Conservation (phyloP, 495 filamentous ascomycete genomes). For the Trichoderma erinaceum region DNA sequence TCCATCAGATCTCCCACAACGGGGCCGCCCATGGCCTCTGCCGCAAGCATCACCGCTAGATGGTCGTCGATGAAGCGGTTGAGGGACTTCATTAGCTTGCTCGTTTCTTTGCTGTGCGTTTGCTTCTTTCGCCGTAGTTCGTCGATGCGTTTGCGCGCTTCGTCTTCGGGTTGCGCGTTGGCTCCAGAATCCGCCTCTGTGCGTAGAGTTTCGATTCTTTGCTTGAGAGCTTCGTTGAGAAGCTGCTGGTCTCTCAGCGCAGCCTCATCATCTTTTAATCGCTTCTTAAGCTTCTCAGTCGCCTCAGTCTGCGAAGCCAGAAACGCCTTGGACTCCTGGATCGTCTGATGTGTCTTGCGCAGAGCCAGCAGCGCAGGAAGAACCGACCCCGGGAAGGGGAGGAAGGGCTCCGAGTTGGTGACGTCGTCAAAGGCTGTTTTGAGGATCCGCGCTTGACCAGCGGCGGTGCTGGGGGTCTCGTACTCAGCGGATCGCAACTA, state of each 20-base stretch:
- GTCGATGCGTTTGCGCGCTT: constrained; percentile 52
- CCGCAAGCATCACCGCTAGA: constrained; percentile 74
- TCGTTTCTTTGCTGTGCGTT: constrained; percentile 50
- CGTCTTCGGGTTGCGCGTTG: constrained; percentile 50
- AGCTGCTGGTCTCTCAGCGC: constrained; percentile 59
- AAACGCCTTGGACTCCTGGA: constrained; percentile 56
- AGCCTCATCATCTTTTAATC: constrained; percentile 52
- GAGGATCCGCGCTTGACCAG: constrained; percentile 46
- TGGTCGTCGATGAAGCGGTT: constrained; percentile 67
- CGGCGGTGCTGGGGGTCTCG: constrained; percentile 19
- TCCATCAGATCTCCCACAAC: constrained; percentile 69
- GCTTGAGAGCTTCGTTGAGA: constrained; percentile 46
- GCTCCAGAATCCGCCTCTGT: constrained; percentile 47
- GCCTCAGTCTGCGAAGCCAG: constrained; percentile 48
- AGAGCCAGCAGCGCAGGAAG: constrained; percentile 67
- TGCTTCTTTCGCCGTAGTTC: constrained; percentile 53
- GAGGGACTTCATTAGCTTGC: constrained; percentile 53
- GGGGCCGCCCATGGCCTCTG: constrained; percentile 80
- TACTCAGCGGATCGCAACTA: constrained; percentile 18
- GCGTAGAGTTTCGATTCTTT: constrained; percentile 45
- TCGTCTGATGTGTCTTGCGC: constrained; percentile 55
- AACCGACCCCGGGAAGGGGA: constrained; percentile 60
- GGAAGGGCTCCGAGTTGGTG: constrained; percentile 51
- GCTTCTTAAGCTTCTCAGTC: constrained; percentile 46
- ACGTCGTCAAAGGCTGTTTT: constrained; percentile 59